Evolutionary conservation across 257 asterid species (phyloP), one percentile per base, ranked within the genome.

Genomic region (Scutellaria minor): DNA sequence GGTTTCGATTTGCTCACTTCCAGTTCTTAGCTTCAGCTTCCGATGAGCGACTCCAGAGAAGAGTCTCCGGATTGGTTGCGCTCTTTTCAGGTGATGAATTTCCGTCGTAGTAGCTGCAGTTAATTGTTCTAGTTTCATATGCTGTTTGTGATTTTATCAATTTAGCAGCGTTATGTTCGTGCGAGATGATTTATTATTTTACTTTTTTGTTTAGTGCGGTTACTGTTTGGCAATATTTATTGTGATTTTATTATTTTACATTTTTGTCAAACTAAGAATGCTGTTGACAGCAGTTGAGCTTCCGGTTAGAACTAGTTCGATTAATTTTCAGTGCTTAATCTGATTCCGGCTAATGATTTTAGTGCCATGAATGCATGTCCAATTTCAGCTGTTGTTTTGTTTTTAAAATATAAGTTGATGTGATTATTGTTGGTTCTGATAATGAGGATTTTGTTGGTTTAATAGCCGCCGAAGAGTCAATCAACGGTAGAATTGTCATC

Each of bases 61-160:
- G 87, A 88, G 10, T 92, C 98, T 71, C 98, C 96, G 27, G 97
- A 92, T 60, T 92, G 98, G 97, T 73, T 90, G 77, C 96, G 95
- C 48, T 78, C 90, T 80, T 90, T 88, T 64, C 90, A 88, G 95
- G 98, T 90, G 54, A 10, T 40, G 35, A 31, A 31, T 10, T 67
- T 12, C 7, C 7, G 50, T 55, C 50, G 42, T 5, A 18, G 14
- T 57, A 40, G 41, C 47, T 54, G 72, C 75, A 35, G 57, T 56
- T 72, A 48, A 59, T 56, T 73, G 69, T 67, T 18, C n/a, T 37
- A 18, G 44, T 66, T 45, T 59, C 39, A 15, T n/a, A 6, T 40
- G 54, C 39, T 53, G 47, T 41, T 66, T 31, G 62, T 71, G 27
- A 54, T 35, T 44, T 13, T 42, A 22, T 51, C 40, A 9, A 37